Evolutionary conservation across 352 stramenopile species (phyloP), one percentile per base, ranked within the genome.

Genomic region (Pythium angustatum): DNA sequence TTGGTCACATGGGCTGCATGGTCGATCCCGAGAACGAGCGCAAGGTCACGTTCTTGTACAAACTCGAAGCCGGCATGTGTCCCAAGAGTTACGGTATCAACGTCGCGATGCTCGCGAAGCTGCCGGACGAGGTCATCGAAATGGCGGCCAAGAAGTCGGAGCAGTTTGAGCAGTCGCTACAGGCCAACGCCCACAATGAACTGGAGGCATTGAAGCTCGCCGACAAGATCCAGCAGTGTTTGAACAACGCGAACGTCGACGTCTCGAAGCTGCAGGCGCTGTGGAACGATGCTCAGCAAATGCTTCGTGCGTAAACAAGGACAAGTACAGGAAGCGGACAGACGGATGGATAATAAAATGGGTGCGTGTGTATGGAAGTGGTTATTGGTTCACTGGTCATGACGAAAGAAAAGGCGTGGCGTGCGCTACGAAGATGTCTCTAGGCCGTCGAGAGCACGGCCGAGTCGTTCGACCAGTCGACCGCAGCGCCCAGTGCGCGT

Each of bases 21-120:
- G 81, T 93, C 17, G 85, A 94, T 54, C 79, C 84, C 6, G 71
- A 83, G 52, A 93, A 93, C 60, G 85, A 93, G 26, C 81, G 91
- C 48, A 97, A 97, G 64, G 98, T 99, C 27, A 99, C 97, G 1
- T 99, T 99, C 77, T 72, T 99, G 36, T 99, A 99, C 85, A 99
- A 98, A 70, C 78, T 99, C 12, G 90, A 93, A 17, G 77, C 90
- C 9, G 98, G 98, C 5, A 90, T 97, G 57, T 99, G 95, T 65
- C 97, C 97, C 19, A 99, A 99, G 76, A 98, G 88, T 59, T 99
- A 99, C 76, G 98, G 98, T 58, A 94, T 99, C 65, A 99, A 99
- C 73, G 98, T 99, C 10, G 98, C 98, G 10, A 93, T 98, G 73
- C 83, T 99, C 19, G 98, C 98, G 11, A 94, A 96, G 54, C 85